A percentile compares a stretch with the other conserved stretches of the same genome.
phyloP scores from a whole-genome alignment of 352 stramenopile genomes.

The Peronospora belbahrii region DNA sequence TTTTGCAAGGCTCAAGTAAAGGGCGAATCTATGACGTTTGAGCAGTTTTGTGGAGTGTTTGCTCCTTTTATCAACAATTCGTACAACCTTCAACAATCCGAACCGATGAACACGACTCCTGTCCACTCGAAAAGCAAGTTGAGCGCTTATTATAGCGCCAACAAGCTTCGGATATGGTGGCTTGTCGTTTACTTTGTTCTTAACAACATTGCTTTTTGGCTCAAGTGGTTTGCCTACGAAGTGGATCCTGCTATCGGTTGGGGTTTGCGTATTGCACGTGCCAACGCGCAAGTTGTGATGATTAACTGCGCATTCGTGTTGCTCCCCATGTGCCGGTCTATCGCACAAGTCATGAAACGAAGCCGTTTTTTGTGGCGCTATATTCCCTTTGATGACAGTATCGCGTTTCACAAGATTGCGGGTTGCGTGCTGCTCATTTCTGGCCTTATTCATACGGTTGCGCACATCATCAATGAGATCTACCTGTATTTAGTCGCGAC shows the following conservation, averaged over 20 bases:
- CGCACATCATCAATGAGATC: constrained; percentile 66
- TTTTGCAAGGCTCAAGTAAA: constrained; percentile 58
- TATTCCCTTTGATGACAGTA: constrained; percentile 76
- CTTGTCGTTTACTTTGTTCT: constrained; percentile 58
- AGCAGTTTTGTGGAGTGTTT: constrained; percentile 69
- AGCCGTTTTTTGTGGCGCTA: constrained; percentile 56
- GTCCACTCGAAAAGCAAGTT: constrained; percentile 47
- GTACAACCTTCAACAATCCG: constrained; percentile 38
- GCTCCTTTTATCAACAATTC: constrained; percentile 54
- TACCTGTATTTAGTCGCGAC: constrained; percentile 62
- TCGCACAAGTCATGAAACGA: constrained; percentile 65
- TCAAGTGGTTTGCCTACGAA: constrained; percentile 68
- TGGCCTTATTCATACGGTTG: constrained; percentile 52
- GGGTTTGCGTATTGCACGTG: constrained; percentile 60
- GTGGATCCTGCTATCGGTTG: constrained; percentile 70
- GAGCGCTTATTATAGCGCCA: constrained; percentile 53
- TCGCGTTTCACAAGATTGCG: constrained; percentile 73
- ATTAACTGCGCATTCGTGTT: constrained; percentile 73
- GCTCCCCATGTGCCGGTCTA: constrained; percentile 70
- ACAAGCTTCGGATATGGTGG: constrained; percentile 76
- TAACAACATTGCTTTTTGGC: constrained; percentile 65
- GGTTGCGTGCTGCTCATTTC: constrained; percentile 50
- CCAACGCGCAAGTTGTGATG: constrained; percentile 69
- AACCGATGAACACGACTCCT: constrained; percentile 25
- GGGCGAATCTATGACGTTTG: constrained; percentile 56